Evolutionary conservation across 202 grass and related monocot species (phyloP), one percentile per base, ranked within the genome.

Genomic region (Panicum hallii): DNA sequence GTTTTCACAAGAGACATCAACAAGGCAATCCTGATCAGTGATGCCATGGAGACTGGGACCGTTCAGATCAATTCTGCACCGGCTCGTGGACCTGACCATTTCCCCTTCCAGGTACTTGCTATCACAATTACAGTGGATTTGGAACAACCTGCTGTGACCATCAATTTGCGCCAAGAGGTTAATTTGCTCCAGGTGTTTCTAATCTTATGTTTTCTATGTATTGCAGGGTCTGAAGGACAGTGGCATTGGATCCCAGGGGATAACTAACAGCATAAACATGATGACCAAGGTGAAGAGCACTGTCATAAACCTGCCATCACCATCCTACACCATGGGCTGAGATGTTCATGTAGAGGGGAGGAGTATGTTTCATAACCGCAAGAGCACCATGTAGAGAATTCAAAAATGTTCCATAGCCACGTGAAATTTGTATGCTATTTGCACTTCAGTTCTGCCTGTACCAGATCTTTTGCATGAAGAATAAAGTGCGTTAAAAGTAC

Each of bases 251-350:
- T 99, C 96, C 50, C 96, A 98, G 73, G 96, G 96, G 47, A 99
- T 99, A 73, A 95, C 91, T 48, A 99, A 95, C 89, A 99, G 96
- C 75, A 99, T 99, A 71, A 99, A 92, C 79, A 99, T 99, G 96
- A 99, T 99, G 96, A 93, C 92, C 44, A 99, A 99, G 78, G 84
- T 99, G 62, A 99, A 99, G 89, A 99, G 93, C 86, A 94, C 86
- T 52, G 96, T 99, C 41, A 95, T 99, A 74, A 99, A 99, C 86
- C 81, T 99, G 41, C 93, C 93, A 6, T 90, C 88, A 30, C 91
- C 96, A 41, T 92, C 93, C 79, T 99, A 96, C 86, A 92, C 96
- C 16, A 99, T 96, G 90, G 96, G 96, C 43, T 99, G 81, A 86
- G 44, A 23, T 61, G 65, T 72, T 79, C 57, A 40, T 82, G 47